Percentiles rank a stretch among this genome's conserved stretches.
Evolutionary conservation across 805 yeast species (phyloP).

Genomic region (Millerago galiae): DNA sequence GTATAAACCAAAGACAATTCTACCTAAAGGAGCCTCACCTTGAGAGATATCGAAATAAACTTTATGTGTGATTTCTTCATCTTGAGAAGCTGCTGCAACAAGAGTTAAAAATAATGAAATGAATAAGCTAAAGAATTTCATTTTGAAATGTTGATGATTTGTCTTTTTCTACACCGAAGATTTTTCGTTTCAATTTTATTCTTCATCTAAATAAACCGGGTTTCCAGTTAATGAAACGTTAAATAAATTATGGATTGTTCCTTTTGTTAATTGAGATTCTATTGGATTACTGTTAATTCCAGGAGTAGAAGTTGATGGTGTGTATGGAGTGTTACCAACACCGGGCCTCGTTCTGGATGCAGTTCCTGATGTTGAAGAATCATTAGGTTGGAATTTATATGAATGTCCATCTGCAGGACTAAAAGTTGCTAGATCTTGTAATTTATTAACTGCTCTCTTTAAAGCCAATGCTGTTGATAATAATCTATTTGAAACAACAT

Average conservation of each 20-base stretch:
- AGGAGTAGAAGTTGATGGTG: slow-evolving; percentile 18
- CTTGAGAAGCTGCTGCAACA: slow-evolving; percentile 10
- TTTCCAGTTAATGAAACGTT: slow-evolving; percentile 18
- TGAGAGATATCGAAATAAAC: slow-evolving; percentile 83
- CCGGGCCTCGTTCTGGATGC: slow-evolving; percentile 16
- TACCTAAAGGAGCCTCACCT: slow-evolving; percentile 72
- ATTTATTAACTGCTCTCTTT: slow-evolving; percentile 38
- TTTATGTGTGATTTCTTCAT: slow-evolving; percentile 52
- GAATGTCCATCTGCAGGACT: slow-evolving; percentile 58
- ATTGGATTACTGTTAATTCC: background rate
- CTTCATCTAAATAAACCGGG: slow-evolving; percentile 17
- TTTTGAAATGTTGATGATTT: background rate
- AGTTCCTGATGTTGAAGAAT: slow-evolving; percentile 1
- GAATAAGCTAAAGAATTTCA: background rate
- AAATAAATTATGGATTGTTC: slow-evolving; percentile 22
- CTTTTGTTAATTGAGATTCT: slow-evolving; percentile 7
- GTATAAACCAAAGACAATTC: slow-evolving; percentile 80
- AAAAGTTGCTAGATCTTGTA: slow-evolving; percentile 46
- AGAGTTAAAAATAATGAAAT: background rate
- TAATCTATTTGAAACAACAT: slow-evolving; percentile 66
- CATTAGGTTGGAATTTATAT: slow-evolving; percentile 24
- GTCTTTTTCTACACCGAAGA: background rate
- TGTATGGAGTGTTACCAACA: slow-evolving; percentile 22
- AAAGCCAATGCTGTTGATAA: slow-evolving; percentile 27
- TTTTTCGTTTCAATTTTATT: background rate